Base-by-base conservation (phyloP, 306 rosid genomes). In the Boehmeria nivea region DNA sequence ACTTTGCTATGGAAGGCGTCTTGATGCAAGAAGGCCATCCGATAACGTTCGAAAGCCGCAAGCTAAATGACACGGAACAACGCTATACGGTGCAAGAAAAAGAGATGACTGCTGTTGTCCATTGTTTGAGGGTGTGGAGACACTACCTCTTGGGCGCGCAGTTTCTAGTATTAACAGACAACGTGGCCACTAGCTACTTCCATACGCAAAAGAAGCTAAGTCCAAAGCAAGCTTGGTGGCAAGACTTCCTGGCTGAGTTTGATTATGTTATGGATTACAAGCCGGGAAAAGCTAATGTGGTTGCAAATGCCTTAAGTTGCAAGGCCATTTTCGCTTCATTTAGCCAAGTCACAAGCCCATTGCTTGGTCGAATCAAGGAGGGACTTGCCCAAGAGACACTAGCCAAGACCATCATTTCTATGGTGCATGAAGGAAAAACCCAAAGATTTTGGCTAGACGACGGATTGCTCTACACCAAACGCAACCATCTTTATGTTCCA, bases 1-100 rank as follows among this genome's bases (percentile, higher is more conserved):
- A 51, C 57, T 51, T 51, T 24, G 1, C 57, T 13, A 51, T 51
- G 14, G 57, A 13, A 4, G 57, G 57, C 9, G 57, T 51, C 1
- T 15, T 51, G 7, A 51, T 51, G 34, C 36, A 51, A 23, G 57
- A 27, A 24, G 57, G 57, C 6, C 36, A 14, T 6, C 59, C 42
- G 2, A 26, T 53, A 3, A 38, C 59, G 28, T 53, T 6, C 13
- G 21, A 53, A 27, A 53, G 39, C n/a, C 39, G 59, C 2, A 53
- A 53, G 40, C 42, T 53, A 10, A 26, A 53, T 23, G 53, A 48
- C 6, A 48, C 53, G 6, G 26, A 48, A 23, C 13, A 11, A 7
- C 53, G 53, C 28, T 48, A 48, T 12, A 48, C 53, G 12, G n/a
- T n/a, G n/a, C n/a, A n/a, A n/a, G n/a, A n/a, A n/a, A n/a, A n/a